Evolutionary conservation across 2,329 filamentous ascomycete genomes (phyloP), one percentile per base, ranked within the genome.

Genomic region (Scleromitrula shiraiana): DNA sequence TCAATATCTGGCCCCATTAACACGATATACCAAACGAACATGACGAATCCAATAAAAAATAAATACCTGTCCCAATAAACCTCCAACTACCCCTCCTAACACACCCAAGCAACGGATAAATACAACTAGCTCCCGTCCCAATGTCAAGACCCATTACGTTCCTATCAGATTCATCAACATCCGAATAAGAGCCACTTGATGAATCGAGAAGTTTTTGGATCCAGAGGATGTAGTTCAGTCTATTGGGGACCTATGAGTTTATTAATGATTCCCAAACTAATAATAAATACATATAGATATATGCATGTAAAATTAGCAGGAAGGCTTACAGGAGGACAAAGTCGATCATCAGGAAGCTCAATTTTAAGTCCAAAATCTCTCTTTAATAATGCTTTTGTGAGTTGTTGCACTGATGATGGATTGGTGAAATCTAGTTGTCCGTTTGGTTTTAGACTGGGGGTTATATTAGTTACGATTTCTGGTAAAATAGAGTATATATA

Each of bases 181-280:
- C 68, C 7, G 58, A 59, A 52, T 71, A 62, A 2, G 49, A 41
- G 68, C 49, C 66, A 14, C 69, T 67, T 8, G 69, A 68, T 1
- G 80, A 82, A 60, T 95, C 88, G 6, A 97, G 63, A 0, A 98
- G 75, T 3, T 76, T 74, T 59, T 95, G 88, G 1, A 97, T 70
- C 89, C 90, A 97, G 7, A 90, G 70, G 17, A 97, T 79, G 64
- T 98, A 98, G 61, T 91, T 93, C 65, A 94, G 83, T 41, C 89
- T 80, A 52, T 78, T 78, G 0, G 76, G 74, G 2, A 79, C 72
- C 76, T 77, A 36, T 17, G n/a, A 36, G n/a, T n/a, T n/a, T n/a
- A n/a, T n/a, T n/a, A n/a, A n/a, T n/a, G n/a, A n/a, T n/a, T n/a
- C n/a, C n/a, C n/a, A n/a, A n/a, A n/a, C n/a, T n/a, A n/a, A n/a